Evolutionary conservation across 768 basidiomycete species (phyloP), one percentile per base, ranked within the genome.

Genomic region (Termitomyces sp.): DNA sequence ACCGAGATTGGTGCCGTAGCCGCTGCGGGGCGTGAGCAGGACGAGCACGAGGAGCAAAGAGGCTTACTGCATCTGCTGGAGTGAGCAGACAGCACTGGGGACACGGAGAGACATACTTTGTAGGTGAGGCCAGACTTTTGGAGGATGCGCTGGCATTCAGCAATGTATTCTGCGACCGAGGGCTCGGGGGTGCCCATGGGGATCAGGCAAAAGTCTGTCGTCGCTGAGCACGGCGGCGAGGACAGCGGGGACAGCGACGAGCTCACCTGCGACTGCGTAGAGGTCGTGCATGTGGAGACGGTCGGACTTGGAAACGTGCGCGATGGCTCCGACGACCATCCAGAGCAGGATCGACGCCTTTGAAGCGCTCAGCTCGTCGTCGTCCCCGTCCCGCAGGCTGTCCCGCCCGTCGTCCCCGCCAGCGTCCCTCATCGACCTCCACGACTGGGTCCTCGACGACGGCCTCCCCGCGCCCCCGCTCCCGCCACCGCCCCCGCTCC

Each of bases 1-100:
- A 82, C 91, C 93, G 43, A 96, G 67, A 69, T 96, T 96, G 1
- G 95, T 97, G 23, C 95, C 95, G 67, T 95, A 97, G 5, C 92
- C 93, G 66, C 93, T 93, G 18, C 12, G 48, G 52, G 43, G n/a
- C 56, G 48, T 59, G 46, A 51, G 48, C 51, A 23, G 23, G 38
- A 41, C 41, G 33, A 4, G 50, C 26, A 23, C 8, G 16, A 32
- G 3, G 30, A 32, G 48, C 8, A 51, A 61, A 36, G 54, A 28
- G 41, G 71, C 82, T 80, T 70, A 86, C 89, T 90, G 89, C 80
- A 91, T 82, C 88, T 44, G 12, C 4, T 40, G 5, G 52, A 14
- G 1, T 59, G 55, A 50, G 43, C 46, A 23, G 28, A 38, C 32
- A 8, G 28, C 9, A 55, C 51, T 44, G 50, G 35, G 20, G 13